Evolutionary conservation across 306 rosid genomes (phyloP).

Genomic region (Cucurbita maxima): DNA sequence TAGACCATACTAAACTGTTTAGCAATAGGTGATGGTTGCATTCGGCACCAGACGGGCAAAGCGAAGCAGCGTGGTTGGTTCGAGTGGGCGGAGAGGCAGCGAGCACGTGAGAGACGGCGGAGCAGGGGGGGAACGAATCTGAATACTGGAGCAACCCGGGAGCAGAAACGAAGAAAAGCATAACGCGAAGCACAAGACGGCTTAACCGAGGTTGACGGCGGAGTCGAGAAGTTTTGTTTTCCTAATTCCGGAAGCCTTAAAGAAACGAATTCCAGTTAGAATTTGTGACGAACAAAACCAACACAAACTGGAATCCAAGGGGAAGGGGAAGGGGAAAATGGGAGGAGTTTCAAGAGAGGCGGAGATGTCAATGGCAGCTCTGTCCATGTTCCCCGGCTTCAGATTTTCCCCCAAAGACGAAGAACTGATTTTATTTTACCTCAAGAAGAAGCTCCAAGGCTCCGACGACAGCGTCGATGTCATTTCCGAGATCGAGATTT

Average conservation of each 20-base stretch:
- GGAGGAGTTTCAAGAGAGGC: conserved; percentile 33
- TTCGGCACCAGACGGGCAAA: too few relatives aligned
- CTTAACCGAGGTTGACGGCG: background rate
- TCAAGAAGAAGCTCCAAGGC: conserved; percentile 51
- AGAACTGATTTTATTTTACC: conserved; percentile 69
- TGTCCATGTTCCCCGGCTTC: conserved; percentile 84
- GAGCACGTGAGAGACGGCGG: background rate
- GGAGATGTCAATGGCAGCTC: conserved; percentile 50
- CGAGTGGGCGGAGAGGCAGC: background rate
- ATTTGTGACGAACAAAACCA: background rate
- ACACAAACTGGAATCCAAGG: background rate
- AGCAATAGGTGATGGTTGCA: too few relatives aligned
- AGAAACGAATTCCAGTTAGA: background rate
- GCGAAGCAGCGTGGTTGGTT: background rate
- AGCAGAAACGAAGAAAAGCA: background rate
- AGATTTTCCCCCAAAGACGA: conserved; percentile 91
- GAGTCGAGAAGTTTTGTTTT: background rate
- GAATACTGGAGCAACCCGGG: background rate
- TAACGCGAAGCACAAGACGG: background rate
- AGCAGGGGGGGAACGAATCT: background rate
- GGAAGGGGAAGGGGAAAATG: background rate
- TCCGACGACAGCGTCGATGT: conserved; percentile 51
- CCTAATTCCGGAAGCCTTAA: background rate
- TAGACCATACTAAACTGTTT: too few relatives aligned
- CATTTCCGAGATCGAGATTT: conserved; percentile 67